Conservation (phyloP, 2,329 filamentous ascomycete species). For the Cytospora piceicola region DNA sequence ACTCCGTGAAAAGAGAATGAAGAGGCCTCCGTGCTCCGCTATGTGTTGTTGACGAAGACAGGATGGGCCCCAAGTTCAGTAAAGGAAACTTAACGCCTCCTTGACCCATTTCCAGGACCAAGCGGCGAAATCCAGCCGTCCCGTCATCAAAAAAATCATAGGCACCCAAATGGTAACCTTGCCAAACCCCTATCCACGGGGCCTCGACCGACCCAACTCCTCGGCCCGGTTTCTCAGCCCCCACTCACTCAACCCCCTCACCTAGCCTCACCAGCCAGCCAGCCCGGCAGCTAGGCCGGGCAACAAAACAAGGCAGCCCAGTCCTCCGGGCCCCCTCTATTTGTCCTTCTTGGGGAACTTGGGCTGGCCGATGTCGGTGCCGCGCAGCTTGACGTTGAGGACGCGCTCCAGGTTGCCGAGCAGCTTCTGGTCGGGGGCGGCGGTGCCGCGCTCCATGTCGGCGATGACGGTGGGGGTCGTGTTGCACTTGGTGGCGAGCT, state of each 20-base stretch:
- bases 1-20: constrained; percentile 18
- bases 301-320: too few species aligned
- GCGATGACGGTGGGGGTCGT: constrained; percentile 78
- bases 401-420: constrained; percentile 77
- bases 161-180: neutral
- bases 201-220: neutral
- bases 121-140: neutral
- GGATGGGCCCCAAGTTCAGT: constrained; percentile 2
- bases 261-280: neutral
- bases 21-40: constrained; percentile 12
- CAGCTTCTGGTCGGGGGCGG: constrained; percentile 81
- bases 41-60: constrained; percentile 17
- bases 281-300: neutral
- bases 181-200: neutral
- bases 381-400: constrained; percentile 86
- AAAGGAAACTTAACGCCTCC: constrained; percentile 7
- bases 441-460: constrained; percentile 82
- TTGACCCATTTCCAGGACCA: constrained; percentile 12
- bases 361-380: constrained; percentile 81
- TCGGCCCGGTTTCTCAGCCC: neutral
- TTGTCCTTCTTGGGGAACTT: constrained; percentile 55
- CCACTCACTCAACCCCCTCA: neutral
- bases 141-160: constrained; percentile 2
- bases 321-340: constrained; percentile 32
- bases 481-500: constrained; percentile 85